Conservation (phyloP, 2,329 filamentous ascomycete genomes). For the Penicillium frequentans region DNA sequence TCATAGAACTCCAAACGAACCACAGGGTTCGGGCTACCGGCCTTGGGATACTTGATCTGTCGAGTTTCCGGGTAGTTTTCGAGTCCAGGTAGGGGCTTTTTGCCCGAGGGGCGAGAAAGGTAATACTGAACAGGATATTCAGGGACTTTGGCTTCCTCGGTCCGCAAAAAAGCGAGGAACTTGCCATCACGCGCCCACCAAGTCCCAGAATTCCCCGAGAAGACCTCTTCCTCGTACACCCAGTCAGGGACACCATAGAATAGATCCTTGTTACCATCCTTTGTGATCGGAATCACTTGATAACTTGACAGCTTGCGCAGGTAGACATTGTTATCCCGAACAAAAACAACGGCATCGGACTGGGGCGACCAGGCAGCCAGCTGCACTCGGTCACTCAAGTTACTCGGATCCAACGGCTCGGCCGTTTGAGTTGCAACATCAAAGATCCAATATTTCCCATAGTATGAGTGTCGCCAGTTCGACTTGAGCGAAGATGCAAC, state of each 20-base stretch:
- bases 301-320: conserved; percentile 66
- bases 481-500: conserved; percentile 69
- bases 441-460: conserved; percentile 85
- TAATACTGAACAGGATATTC: conserved; percentile 95
- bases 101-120: conserved; percentile 78
- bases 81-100: conserved; percentile 65
- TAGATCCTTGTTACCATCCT: conserved; percentile 79
- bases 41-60: conserved; percentile 96
- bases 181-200: conserved; percentile 95
- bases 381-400: conserved; percentile 68
- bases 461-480: conserved; percentile 90
- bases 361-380: conserved; percentile 86
- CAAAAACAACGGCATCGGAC: conserved; percentile 86
- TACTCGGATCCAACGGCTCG: conserved; percentile 72
- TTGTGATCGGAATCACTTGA: conserved; percentile 71
- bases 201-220: conserved; percentile 74
- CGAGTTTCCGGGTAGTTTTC: conserved; percentile 89
- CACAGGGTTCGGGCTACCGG: conserved; percentile 87
- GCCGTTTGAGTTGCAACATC: conserved; percentile 78
- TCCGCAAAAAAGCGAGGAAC: conserved; percentile 86
- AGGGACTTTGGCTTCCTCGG: conserved; percentile 88
- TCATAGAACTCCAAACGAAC: conserved; percentile 91
- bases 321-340: conserved; percentile 85
- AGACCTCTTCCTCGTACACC: conserved; percentile 91
- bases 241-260: conserved; percentile 98